phyloP scores from a whole-genome alignment of 371 early-diverging fungal species.

The Capillidium heterosporum region DNA sequence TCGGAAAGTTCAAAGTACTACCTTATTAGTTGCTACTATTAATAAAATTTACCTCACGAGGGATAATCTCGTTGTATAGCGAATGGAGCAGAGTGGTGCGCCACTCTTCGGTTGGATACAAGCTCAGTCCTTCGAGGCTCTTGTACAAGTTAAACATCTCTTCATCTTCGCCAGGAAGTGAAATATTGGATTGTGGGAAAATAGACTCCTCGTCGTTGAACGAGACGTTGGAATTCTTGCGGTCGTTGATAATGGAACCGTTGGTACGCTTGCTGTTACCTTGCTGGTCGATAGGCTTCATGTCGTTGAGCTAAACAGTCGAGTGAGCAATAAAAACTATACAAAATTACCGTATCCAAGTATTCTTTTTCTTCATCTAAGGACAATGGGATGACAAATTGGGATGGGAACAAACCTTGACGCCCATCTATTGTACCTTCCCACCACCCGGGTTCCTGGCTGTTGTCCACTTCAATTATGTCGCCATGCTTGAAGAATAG shows the following conservation, averaged over 20 bases:
- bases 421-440: conserved; percentile 44
- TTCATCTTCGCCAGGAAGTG: neutral
- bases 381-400: conserved; percentile 29
- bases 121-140: neutral
- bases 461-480: conserved; percentile 58
- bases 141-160: conserved; percentile 4
- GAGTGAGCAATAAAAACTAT: neutral
- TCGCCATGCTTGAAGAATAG: conserved; percentile 61
- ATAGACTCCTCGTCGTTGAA: conserved; percentile 8
- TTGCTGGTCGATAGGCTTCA: neutral
- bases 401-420: conserved; percentile 79
- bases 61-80: conserved; percentile 1
- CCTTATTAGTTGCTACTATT: neutral
- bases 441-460: conserved; percentile 87
- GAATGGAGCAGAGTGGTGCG: neutral
- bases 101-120: conserved; percentile 1
- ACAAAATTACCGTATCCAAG: neutral
- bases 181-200: neutral
- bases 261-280: neutral
- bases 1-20: conserved; percentile 1
- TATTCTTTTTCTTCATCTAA: conserved; percentile 9
- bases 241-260: neutral
- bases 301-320: neutral
- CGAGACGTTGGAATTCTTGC: conserved; percentile 1
- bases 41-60: conserved; percentile 6